Evolutionary conservation across 441 rosid genomes (phyloP).

Genomic region (Corymbia calophylla): DNA sequence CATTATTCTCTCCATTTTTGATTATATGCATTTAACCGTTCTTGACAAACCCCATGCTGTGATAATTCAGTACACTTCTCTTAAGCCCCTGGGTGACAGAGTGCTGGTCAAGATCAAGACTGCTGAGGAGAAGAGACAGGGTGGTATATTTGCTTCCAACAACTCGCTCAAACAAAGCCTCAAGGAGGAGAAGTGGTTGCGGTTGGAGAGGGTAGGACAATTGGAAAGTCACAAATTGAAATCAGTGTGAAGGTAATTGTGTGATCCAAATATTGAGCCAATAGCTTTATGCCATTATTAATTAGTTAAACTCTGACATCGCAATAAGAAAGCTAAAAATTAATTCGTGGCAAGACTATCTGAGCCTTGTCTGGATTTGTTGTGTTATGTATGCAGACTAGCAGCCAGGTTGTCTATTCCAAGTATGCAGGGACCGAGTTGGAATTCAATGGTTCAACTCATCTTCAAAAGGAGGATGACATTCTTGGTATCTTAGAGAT

Average conservation of each 20-base stretch:
- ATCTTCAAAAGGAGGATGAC: conserved; percentile 93
- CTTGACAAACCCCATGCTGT: background rate
- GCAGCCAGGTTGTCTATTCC: conserved; percentile 71
- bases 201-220: conserved; percentile 78
- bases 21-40: background rate
- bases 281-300: background rate
- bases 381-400: conserved; percentile 39
- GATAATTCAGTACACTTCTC: conserved; percentile 54
- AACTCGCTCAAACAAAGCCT: conserved; percentile 74
- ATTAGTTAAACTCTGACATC: background rate
- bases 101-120: conserved; percentile 82
- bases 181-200: conserved; percentile 93
- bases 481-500: conserved; percentile 87
- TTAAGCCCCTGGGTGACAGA: conserved; percentile 84
- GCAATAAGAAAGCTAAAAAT: background rate
- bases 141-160: conserved; percentile 86
- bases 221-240: conserved; percentile 53
- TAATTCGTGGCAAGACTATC: background rate
- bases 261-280: background rate
- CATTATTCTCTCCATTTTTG: background rate
- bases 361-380: background rate
- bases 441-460: conserved; percentile 69
- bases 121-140: conserved; percentile 74
- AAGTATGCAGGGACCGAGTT: conserved; percentile 88
- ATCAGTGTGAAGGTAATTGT: conserved; percentile 47